Conservation (phyloP, 148 eudicot genomes). For the Cornus florida region DNA sequence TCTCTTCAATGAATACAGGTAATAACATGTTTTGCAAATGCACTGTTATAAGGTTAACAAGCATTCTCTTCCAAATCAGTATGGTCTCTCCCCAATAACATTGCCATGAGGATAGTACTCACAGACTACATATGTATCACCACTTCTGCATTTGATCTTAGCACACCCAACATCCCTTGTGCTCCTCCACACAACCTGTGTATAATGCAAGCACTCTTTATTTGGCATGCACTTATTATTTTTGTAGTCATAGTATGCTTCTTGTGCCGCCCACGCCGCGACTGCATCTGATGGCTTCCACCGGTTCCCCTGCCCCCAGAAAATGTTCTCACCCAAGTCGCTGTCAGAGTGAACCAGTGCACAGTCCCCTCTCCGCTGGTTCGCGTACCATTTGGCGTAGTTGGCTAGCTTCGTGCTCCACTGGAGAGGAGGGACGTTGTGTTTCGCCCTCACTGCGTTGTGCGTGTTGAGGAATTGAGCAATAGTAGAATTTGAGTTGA, state of each 20-base stretch:
- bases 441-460: conserved; percentile 20
- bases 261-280: conserved; percentile 26
- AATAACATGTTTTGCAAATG: too few species aligned
- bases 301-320: conserved; percentile 17
- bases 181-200: conserved; percentile 34
- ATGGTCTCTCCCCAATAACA: conserved; percentile 27
- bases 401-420: conserved; percentile 25
- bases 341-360: conserved; percentile 21
- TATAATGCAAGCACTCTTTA: conserved; percentile 34
- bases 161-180: conserved; percentile 33
- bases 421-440: conserved; percentile 18
- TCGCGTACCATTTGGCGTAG: conserved; percentile 32
- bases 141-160: conserved; percentile 19
- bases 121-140: conserved; percentile 30
- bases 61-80: conserved; percentile 4
- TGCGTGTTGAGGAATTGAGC: conserved; percentile 17
- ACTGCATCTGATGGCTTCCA: conserved; percentile 20
- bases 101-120: conserved; percentile 35
- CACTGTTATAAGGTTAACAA: too few species aligned
- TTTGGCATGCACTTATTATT: conserved; percentile 21
- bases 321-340: conserved; percentile 21
- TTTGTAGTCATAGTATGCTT: conserved; percentile 16
- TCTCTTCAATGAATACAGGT: too few species aligned
- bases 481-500: neutral
- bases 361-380: conserved; percentile 28